Base-by-base conservation (phyloP, 1,284 basidiomycete genomes). In the Trichosporon ovoides region DNA sequence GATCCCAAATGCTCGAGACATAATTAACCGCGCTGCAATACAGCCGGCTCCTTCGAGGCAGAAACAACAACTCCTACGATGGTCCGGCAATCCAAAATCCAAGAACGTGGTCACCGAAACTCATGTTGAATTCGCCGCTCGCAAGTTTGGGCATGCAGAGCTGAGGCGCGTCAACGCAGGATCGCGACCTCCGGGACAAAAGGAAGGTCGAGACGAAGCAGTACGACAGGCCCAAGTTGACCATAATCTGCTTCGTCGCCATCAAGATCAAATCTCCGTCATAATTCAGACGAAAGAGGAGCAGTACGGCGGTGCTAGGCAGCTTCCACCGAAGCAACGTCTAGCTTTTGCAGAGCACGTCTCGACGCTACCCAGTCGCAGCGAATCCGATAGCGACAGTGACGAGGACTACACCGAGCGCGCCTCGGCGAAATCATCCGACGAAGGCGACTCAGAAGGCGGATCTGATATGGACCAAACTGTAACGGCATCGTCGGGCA, bases 31-130 rank as follows among this genome's bases (percentile, higher is more conserved):
- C 16, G 18, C 48, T 1, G 22, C 54, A 1, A 36, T 34, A 3
- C 24, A 53, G 3, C 56, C 65, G 12, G 63, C 59, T 3, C 54
- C 68, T 0, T 61, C 62, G 1, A 64, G 55, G 20, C 48, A 64
- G n/a, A 54, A 60, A 18, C 67, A 71, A 57, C 31, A 51, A 0
- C 13, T 66, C 18, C 43, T 67, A 16, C 57, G 52, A n/a, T 40
- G 53, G 18, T 60, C 69, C 9, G 67, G 67, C 13, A 67, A 63
- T 46, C n/a, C 38, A 20, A 52, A 31, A 31, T 13, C 51, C 10
- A 67, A 66, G 36, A n/a, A 58, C 10, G 52, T 51, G 1, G 19
- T 62, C 1, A 67, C 67, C 18, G 73, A 75, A 48, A 71, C 70
- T 0, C 67, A 68, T 36, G 46, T 66, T 13, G 65, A 64, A 5